Conservation (phyloP, 2,329 filamentous ascomycete species). For the Zasmidium angulare region DNA sequence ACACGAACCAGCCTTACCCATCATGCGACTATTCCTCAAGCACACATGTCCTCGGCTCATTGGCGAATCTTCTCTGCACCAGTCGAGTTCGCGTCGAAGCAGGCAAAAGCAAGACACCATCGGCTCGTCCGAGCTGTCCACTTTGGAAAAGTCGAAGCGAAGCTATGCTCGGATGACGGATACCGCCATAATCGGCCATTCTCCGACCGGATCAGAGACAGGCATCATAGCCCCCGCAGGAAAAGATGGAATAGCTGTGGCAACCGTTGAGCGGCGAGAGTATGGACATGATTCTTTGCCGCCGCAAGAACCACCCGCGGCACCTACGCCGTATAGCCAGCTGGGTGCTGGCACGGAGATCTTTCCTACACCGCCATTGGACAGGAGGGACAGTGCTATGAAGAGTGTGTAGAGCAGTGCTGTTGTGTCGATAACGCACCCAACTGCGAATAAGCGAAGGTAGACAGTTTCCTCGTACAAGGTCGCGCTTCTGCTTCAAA, state of each 20-base stretch:
- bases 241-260: neutral
- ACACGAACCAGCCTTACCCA: conserved; percentile 9
- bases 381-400: neutral
- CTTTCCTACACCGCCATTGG: neutral
- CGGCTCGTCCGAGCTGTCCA: conserved; percentile 1
- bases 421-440: no score
- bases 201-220: neutral
- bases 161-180: neutral
- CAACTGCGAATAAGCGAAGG: no score
- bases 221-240: neutral
- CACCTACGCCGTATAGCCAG: neutral
- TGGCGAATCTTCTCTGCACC: conserved; percentile 5
- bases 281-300: neutral
- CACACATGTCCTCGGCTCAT: conserved; percentile 16
- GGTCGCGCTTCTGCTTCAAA: no score
- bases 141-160: neutral
- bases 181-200: neutral
- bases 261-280: neutral
- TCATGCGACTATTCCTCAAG: conserved; percentile 16
- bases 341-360: neutral
- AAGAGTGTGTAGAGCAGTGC: neutral
- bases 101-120: neutral
- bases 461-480: no score
- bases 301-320: neutral
- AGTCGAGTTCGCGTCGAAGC: neutral